phyloP scores from a whole-genome alignment of 805 yeast species.

The Candida corydali region DNA sequence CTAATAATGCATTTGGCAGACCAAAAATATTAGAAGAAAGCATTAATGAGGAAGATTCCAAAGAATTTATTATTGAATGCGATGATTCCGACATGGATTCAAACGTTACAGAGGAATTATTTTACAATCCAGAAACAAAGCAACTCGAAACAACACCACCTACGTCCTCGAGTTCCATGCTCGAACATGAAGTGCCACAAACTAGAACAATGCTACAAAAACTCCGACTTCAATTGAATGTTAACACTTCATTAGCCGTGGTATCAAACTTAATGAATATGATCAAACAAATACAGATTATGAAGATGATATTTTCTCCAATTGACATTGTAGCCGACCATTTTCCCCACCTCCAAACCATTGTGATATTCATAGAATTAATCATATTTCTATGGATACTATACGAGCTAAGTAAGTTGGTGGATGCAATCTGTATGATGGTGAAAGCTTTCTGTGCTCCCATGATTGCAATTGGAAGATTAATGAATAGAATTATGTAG shows the following conservation, averaged over 20 bases:
- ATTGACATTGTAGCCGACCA: constrained; percentile 34
- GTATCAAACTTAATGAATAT: constrained; percentile 28
- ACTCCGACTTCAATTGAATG: constrained; percentile 2
- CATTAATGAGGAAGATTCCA: constrained; percentile 10
- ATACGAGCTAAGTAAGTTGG: constrained; percentile 36
- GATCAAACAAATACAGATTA: constrained; percentile 31
- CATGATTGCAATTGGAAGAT: constrained; percentile 41
- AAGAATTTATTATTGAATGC: constrained; percentile 27
- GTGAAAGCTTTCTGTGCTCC: constrained; percentile 44
- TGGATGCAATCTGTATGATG: constrained; percentile 43
- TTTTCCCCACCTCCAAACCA: constrained; percentile 34
- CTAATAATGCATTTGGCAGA: constrained; percentile 15
- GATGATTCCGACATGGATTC: constrained; percentile 21
- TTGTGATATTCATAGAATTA: constrained; percentile 37
- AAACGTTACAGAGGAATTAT: constrained; percentile 22
- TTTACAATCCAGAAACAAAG: constrained; percentile 29
- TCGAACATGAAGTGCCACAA: not conserved
- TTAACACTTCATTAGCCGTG: constrained; percentile 17
- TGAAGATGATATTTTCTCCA: constrained; percentile 37
- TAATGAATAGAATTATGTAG: constrained; percentile 39
- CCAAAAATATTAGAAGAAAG: not conserved
- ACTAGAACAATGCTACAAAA: not conserved
- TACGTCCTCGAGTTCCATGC: constrained; percentile 15
- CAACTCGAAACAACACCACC: constrained; percentile 27
- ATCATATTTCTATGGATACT: constrained; percentile 38